A percentile compares a stretch with the other conserved stretches of the same genome.
These are phyloP conservation scores for Simmondsia chinensis DNA, from an alignment of 148 eudicot species.

Conservation along the genomic window DNA sequence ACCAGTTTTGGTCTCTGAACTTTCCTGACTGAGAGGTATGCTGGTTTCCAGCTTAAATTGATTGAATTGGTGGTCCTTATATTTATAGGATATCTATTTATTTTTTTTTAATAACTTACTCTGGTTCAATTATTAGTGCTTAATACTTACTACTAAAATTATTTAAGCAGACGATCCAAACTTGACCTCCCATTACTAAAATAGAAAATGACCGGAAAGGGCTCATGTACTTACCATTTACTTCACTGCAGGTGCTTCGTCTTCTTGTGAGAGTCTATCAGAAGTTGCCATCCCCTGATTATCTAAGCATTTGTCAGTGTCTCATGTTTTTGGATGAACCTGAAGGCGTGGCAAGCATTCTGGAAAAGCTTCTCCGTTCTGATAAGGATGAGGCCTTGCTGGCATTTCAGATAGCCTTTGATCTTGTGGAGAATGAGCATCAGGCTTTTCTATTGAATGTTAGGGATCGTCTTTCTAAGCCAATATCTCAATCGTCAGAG, in stretches of 20 bases:
- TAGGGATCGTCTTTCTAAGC: slow-evolving; percentile 52
- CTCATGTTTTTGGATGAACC: slow-evolving; percentile 89
- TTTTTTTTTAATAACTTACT: too few relatives aligned
- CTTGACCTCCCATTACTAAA: too few relatives aligned
- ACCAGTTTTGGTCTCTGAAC: too few relatives aligned
- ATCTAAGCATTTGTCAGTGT: slow-evolving; percentile 87
- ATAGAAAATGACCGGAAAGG: too few relatives aligned
- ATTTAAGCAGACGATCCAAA: too few relatives aligned
- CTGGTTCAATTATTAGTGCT: too few relatives aligned
- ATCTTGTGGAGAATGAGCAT: slow-evolving; percentile 96
- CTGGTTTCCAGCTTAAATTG: too few relatives aligned
- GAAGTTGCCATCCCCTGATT: slow-evolving; percentile 81
- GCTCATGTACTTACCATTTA: too few relatives aligned
- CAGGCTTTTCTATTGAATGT: slow-evolving; percentile 88
- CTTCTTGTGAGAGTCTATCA: slow-evolving; percentile 78
- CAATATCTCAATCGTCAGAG: slow-evolving; percentile 31
- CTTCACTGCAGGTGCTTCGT: slow-evolving; percentile 88
- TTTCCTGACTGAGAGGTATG: too few relatives aligned
- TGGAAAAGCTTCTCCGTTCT: slow-evolving; percentile 67
- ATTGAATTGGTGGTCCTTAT: too few relatives aligned
- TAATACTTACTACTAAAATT: too few relatives aligned
- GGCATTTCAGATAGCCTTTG: slow-evolving; percentile 89
- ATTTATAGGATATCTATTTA: too few relatives aligned
- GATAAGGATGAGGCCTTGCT: slow-evolving; percentile 78
- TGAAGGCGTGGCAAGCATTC: slow-evolving; percentile 66